Percentiles rank a stretch among this genome's conserved stretches.
Evolutionary conservation across 106 monocot genomes (phyloP).

Genomic region (Platanthera guangdongensis): DNA sequence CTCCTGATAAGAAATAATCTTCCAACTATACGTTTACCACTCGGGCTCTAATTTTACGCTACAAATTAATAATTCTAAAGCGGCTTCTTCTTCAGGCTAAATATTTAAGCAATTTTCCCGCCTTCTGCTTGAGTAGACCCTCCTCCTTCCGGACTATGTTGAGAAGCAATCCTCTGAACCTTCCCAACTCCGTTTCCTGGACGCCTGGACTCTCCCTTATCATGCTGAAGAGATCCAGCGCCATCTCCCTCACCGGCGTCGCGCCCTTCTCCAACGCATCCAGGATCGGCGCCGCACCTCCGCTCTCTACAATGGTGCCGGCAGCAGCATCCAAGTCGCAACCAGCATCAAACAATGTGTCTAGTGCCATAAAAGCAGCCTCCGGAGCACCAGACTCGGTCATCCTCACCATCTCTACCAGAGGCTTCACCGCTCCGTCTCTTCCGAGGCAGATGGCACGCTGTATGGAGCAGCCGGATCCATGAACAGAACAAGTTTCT

Average conservation of each 20-base stretch:
- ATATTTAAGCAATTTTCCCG: not conserved
- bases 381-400: not conserved
- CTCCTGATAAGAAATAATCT: too few relatives aligned
- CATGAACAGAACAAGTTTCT: conserved; percentile 5
- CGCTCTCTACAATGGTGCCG: conserved; percentile 7
- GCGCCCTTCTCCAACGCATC: conserved; percentile 5
- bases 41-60: too few relatives aligned
- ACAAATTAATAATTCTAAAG: too few relatives aligned
- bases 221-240: not conserved
- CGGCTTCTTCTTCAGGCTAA: not conserved
- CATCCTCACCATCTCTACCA: conserved; percentile 5
- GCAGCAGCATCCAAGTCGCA: not conserved
- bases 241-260: not conserved
- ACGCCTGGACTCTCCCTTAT: not conserved
- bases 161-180: not conserved
- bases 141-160: not conserved
- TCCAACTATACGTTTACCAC: too few relatives aligned
- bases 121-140: not conserved
- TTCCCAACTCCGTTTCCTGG: not conserved
- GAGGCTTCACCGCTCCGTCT: conserved; percentile 8
- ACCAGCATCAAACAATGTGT: conserved; percentile 3
- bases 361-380: conserved; percentile 3
- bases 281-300: conserved; percentile 3
- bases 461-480: not conserved
- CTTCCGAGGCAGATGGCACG: conserved; percentile 8